Evolutionary conservation across 2,329 filamentous ascomycete genomes (phyloP).

Genomic region (Aspergillus novofumigatus): DNA sequence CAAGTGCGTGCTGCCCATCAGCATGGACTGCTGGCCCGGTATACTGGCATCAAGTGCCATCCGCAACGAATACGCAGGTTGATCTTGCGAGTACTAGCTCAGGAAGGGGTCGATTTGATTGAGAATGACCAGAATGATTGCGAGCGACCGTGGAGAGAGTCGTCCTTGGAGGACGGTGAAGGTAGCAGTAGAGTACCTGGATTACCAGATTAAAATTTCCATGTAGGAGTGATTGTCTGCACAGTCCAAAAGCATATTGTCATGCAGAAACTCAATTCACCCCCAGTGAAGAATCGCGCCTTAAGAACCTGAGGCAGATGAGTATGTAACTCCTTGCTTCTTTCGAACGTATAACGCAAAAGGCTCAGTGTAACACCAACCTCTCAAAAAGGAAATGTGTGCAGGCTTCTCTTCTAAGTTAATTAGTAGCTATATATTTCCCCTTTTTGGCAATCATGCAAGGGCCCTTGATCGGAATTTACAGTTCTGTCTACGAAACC

Average conservation of each 20-base stretch:
- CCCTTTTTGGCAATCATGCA: neutral
- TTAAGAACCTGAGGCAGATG: neutral
- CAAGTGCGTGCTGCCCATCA: conserved; percentile 16
- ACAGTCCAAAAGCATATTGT: neutral
- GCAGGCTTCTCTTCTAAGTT: neutral
- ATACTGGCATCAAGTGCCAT: conserved; percentile 10
- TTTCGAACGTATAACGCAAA: neutral
- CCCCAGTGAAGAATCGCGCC: neutral
- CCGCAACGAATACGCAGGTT: conserved; percentile 4
- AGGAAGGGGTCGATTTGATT: conserved; percentile 17
- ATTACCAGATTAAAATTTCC: neutral
- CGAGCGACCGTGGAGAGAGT: conserved; percentile 5
- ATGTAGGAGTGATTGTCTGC: neutral
- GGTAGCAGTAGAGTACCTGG: neutral
- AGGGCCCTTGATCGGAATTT: neutral
- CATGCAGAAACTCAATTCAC: neutral
- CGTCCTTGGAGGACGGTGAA: neutral
- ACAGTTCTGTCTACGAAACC: neutral
- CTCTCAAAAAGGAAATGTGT: neutral
- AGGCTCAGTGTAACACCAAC: neutral
- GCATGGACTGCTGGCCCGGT: conserved; percentile 12
- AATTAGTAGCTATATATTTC: neutral
- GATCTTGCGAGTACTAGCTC: conserved; percentile 12
- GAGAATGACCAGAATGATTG: conserved; percentile 13
- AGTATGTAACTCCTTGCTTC: neutral